A percentile compares a stretch with the other conserved stretches of the same genome.
phyloP scores from a whole-genome alignment of 768 basidiomycete genomes.

The Trametopsis cervina region DNA sequence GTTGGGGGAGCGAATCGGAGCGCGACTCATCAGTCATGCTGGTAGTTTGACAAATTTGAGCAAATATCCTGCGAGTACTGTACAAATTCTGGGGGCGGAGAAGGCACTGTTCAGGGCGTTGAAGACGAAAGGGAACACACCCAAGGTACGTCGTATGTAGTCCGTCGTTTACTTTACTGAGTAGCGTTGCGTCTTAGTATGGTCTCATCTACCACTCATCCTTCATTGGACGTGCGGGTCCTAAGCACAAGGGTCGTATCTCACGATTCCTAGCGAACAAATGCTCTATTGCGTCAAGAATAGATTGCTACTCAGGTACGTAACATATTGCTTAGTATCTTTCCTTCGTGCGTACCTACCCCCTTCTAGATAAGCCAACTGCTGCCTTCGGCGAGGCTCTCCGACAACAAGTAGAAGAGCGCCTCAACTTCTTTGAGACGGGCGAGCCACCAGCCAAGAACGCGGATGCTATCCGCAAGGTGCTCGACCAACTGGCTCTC shows the following conservation, averaged over 20 bases:
- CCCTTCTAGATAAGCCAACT: constrained; percentile 65
- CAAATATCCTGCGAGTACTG: constrained; percentile 98
- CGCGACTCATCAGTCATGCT: constrained; percentile 90
- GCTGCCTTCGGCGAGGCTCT: constrained; percentile 94
- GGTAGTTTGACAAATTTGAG: constrained; percentile 94
- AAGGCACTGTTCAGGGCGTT: constrained; percentile 96
- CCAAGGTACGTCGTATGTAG: constrained; percentile 63
- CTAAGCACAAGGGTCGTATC: constrained; percentile 95
- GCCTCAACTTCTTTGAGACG: constrained; percentile 89
- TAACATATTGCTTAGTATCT: too few relatives aligned
- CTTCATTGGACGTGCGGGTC: constrained; percentile 91
- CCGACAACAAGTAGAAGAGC: constrained; percentile 90
- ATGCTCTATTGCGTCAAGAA: constrained; percentile 93
- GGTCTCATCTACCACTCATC: constrained; percentile 96
- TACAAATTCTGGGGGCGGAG: constrained; percentile 96
- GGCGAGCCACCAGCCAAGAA: constrained; percentile 88
- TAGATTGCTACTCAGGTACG: constrained; percentile 89
- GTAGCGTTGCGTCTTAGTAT: too few relatives aligned
- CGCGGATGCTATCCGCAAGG: constrained; percentile 86
- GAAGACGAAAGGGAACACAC: constrained; percentile 98
- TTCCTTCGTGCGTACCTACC: neutral
- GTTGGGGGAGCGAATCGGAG: constrained; percentile 88
- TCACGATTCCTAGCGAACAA: constrained; percentile 99
- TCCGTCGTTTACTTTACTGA: too few relatives aligned
- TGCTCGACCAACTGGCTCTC: constrained; percentile 67